Percentiles rank a stretch among this genome's conserved stretches.
These are phyloP conservation scores for Apiotrichum montevideense DNA, from an alignment of 1,284 basidiomycete genomes.

Conservation along the genomic window DNA sequence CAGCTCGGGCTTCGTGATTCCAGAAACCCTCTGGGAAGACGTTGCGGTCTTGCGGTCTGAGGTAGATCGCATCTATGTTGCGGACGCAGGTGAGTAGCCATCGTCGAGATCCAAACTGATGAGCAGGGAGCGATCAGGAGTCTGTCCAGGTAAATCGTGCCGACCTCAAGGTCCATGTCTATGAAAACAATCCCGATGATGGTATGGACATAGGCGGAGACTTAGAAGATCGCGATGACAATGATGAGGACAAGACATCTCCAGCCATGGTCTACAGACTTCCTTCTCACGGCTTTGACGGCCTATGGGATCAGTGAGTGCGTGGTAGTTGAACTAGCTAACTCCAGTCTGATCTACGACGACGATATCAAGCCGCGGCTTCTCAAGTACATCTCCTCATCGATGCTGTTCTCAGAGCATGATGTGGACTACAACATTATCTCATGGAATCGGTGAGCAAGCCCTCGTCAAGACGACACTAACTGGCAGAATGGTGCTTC, in stretches of 20 bases:
- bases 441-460: slow-evolving; percentile 74
- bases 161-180: slow-evolving; percentile 74
- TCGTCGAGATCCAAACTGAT: slow-evolving; percentile 14
- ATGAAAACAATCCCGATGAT: slow-evolving; percentile 45
- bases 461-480: too few species aligned
- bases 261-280: slow-evolving; percentile 81
- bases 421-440: slow-evolving; percentile 86
- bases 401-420: slow-evolving; percentile 80
- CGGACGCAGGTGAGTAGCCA: slow-evolving; percentile 53
- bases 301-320: slow-evolving; percentile 64
- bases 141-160: background rate
- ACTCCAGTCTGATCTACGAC: slow-evolving; percentile 72
- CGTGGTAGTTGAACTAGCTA: background rate
- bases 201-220: background rate
- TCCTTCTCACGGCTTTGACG: slow-evolving; percentile 74
- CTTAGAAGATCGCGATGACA: slow-evolving; percentile 43
- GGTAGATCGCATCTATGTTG: slow-evolving; percentile 71
- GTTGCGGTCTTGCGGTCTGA: slow-evolving; percentile 63
- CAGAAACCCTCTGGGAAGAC: slow-evolving; percentile 36
- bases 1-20: background rate
- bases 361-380: slow-evolving; percentile 83
- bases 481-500: slow-evolving; percentile 61
- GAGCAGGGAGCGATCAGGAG: background rate
- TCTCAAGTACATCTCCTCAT: slow-evolving; percentile 90
- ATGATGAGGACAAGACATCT: slow-evolving; percentile 68